A percentile compares a stretch with the other conserved stretches of the same genome.
Conservation (phyloP, 1,284 basidiomycete species). For the Moniliophthora roreri region DNA sequence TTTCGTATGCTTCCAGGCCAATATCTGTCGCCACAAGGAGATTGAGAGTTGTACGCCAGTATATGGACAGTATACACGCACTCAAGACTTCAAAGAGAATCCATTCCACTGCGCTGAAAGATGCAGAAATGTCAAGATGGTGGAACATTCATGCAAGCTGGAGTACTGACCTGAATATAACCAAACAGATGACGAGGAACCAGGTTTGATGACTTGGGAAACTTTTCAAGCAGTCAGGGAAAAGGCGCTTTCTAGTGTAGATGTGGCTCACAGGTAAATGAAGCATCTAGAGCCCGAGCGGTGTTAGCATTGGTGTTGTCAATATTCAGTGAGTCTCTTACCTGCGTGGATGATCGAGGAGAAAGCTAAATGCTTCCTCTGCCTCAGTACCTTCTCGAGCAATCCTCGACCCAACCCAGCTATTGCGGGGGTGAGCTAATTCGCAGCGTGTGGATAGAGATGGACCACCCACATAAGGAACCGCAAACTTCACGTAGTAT, state of each 20-base stretch:
- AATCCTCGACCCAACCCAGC: slow-evolving; percentile 50
- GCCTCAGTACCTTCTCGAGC: slow-evolving; percentile 45
- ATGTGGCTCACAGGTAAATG: slow-evolving; percentile 60
- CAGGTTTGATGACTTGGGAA: slow-evolving; percentile 84
- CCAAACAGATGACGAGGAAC: slow-evolving; percentile 61
- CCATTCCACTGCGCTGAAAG: slow-evolving; percentile 49
- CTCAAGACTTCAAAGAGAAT: slow-evolving; percentile 52
- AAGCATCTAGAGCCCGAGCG: slow-evolving; percentile 55
- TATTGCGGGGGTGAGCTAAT: slow-evolving; percentile 18
- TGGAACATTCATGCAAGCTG: too few relatives aligned
- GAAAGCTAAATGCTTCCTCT: slow-evolving; percentile 69
- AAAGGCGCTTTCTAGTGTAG: background rate
- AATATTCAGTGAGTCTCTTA: slow-evolving; percentile 18
- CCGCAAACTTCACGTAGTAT: slow-evolving; percentile 30
- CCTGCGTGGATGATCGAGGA: slow-evolving; percentile 80
- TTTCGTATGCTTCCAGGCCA: slow-evolving; percentile 38
- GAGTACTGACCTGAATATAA: slow-evolving; percentile 46
- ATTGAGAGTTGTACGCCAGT: background rate
- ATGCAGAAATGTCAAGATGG: background rate
- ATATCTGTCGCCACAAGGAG: slow-evolving; percentile 28
- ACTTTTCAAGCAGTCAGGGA: slow-evolving; percentile 20
- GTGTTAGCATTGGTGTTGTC: background rate
- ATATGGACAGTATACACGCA: slow-evolving; percentile 19
- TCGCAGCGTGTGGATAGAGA: background rate
- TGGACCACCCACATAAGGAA: slow-evolving; percentile 34